Percentiles rank a stretch among this genome's conserved stretches.
Evolutionary conservation across 805 yeast species (phyloP).

Genomic region (Kazachstania bromeliacearum): DNA sequence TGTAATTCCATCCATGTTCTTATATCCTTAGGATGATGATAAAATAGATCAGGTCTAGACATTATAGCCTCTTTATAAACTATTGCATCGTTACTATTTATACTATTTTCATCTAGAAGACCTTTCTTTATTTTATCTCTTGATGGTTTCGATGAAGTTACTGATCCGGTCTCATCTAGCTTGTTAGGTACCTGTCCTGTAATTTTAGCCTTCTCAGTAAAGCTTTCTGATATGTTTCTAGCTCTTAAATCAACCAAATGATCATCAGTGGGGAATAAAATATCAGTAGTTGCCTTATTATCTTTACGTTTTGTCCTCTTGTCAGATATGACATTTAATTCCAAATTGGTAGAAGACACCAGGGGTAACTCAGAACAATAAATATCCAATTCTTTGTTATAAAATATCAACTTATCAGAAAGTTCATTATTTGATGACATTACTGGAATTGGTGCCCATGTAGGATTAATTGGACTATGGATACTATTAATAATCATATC

Average conservation of each 20-base stretch:
- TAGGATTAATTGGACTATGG: slow-evolving; percentile 30
- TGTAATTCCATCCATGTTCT: slow-evolving; percentile 49
- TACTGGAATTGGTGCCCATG: slow-evolving; percentile 57
- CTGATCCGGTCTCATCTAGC: not conserved
- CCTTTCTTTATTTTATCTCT: not conserved
- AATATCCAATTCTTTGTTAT: slow-evolving; percentile 50
- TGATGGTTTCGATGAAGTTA: too few relatives aligned
- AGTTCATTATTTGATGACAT: not conserved
- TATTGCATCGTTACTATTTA: slow-evolving; percentile 1
- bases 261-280: slow-evolving; percentile 26
- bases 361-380: slow-evolving; percentile 53
- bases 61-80: slow-evolving; percentile 19
- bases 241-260: slow-evolving; percentile 23
- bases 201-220: not conserved
- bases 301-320: not conserved
- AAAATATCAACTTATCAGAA: slow-evolving; percentile 44
- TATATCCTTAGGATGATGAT: slow-evolving; percentile 51
- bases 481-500: slow-evolving; percentile 31
- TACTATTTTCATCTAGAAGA: not conserved
- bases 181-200: not conserved
- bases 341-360: slow-evolving; percentile 29
- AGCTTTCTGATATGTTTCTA: slow-evolving; percentile 19
- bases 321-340: not conserved
- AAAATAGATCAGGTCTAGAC: slow-evolving; percentile 38
- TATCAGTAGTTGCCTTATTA: slow-evolving; percentile 8